Conservation (phyloP, 176 grass and related monocot genomes). For the Carex littledalei region DNA sequence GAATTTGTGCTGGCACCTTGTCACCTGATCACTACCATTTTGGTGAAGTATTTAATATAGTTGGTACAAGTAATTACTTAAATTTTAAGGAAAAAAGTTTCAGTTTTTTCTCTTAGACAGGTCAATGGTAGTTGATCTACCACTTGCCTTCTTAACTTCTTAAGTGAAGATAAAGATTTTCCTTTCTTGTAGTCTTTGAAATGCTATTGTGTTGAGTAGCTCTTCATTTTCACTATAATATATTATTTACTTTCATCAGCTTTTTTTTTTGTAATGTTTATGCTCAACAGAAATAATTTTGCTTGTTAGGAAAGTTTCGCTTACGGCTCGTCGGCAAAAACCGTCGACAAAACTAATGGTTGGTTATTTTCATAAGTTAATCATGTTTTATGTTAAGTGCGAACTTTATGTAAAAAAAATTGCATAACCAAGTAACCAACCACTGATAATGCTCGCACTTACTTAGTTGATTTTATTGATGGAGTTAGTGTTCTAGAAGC, state of each 20-base stretch:
- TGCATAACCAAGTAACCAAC: too few relatives aligned
- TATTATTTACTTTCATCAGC: background rate
- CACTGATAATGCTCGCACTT: too few relatives aligned
- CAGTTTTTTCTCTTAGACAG: background rate
- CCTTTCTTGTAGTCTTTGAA: background rate
- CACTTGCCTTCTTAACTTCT: background rate
- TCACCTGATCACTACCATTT: background rate
- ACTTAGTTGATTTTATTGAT: too few relatives aligned
- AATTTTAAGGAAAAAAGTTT: background rate
- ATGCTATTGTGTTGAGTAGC: background rate
- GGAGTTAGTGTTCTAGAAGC: too few relatives aligned
- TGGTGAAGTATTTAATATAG: slow-evolving; percentile 11
- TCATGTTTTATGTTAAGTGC: too few relatives aligned
- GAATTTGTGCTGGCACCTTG: background rate
- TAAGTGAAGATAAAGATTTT: background rate
- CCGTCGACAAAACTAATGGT: too few relatives aligned
- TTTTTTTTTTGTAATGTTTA: background rate
- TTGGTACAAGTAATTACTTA: background rate
- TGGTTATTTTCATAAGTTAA: too few relatives aligned
- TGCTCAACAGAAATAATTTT: too few relatives aligned
- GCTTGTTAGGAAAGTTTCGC: too few relatives aligned
- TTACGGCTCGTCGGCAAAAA: too few relatives aligned
- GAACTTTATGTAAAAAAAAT: too few relatives aligned
- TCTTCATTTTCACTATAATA: background rate
- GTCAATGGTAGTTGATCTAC: slow-evolving; percentile 40